phyloP scores from a whole-genome alignment of 2,329 filamentous ascomycete species.

The Talaromyces sp. region DNA sequence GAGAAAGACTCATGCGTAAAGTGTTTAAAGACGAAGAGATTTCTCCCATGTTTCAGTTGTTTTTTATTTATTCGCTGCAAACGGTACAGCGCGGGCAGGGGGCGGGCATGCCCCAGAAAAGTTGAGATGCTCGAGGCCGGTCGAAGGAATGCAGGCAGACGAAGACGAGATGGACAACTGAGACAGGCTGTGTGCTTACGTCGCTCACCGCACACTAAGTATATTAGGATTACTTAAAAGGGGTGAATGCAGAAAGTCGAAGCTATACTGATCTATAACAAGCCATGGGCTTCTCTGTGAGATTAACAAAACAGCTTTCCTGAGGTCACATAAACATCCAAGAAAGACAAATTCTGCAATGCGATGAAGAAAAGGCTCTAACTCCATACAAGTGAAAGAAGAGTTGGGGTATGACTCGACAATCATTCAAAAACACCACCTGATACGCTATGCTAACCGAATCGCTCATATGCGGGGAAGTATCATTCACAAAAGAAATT shows the following conservation, averaged over 20 bases:
- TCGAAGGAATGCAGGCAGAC: not conserved
- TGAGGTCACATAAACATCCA: not conserved
- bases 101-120: not conserved
- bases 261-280: not conserved
- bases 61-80: not conserved
- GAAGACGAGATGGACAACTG: not conserved
- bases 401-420: slow-evolving; percentile 2
- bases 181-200: not conserved
- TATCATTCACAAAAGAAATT: slow-evolving; percentile 11
- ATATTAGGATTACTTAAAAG: not conserved
- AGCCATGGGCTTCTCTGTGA: not conserved
- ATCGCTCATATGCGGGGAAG: slow-evolving; percentile 12
- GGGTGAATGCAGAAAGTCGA: not conserved
- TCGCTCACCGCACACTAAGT: not conserved
- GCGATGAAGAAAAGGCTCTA: not conserved
- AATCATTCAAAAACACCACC: slow-evolving; percentile 11
- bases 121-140: no score
- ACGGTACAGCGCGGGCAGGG: not conserved
- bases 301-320: not conserved
- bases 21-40: not conserved
- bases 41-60: not conserved
- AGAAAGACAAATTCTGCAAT: not conserved
- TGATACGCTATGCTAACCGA: slow-evolving; percentile 14
- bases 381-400: not conserved
- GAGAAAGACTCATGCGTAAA: not conserved